Percentiles rank a stretch among this genome's conserved stretches.
phyloP scores from a whole-genome alignment of 2,329 filamentous ascomycete genomes.

The Knoxdaviesia capensis region DNA sequence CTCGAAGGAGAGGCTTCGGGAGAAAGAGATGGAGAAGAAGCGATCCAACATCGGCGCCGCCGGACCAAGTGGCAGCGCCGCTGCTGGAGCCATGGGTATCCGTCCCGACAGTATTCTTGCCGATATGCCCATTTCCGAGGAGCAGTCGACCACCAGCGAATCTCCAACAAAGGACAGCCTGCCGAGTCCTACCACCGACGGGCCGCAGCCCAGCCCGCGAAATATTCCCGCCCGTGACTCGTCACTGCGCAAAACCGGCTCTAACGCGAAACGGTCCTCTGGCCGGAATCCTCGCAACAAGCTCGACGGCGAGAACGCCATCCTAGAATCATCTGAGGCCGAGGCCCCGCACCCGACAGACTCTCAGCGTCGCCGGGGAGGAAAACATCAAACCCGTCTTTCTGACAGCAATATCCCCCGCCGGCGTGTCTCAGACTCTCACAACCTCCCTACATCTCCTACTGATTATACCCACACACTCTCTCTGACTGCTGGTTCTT shows the following conservation, averaged over 20 bases:
- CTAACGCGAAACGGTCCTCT: conserved; percentile 30
- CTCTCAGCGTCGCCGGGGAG: too few species aligned
- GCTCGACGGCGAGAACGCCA: conserved; percentile 19
- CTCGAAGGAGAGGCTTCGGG: conserved; percentile 45
- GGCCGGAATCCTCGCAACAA: conserved; percentile 25
- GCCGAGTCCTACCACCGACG: conserved; percentile 12
- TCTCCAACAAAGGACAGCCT: conserved; percentile 7
- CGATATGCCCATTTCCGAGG: conserved; percentile 34
- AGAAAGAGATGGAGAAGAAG: conserved; percentile 41
- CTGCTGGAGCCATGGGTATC: conserved; percentile 8
- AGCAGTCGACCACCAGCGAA: conserved; percentile 17
- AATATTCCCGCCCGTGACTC: conserved; percentile 48
- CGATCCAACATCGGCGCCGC: conserved; percentile 23
- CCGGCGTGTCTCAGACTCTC: too few species aligned
- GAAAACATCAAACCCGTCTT: too few species aligned
- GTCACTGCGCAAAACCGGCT: conserved; percentile 38
- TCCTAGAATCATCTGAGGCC: conserved; percentile 15
- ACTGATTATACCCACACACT: too few species aligned
- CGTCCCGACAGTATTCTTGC: conserved; percentile 28
- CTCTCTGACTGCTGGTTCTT: too few species aligned
- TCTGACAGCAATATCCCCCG: too few species aligned
- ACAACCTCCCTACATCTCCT: too few species aligned
- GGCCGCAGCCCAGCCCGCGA: conserved; percentile 17
- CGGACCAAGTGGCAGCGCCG: conserved; percentile 15
- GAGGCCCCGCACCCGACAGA: too few species aligned